A percentile compares a stretch with the other conserved stretches of the same genome.
phyloP scores from a whole-genome alignment of 768 basidiomycete species.

The Candolleomyces aberdarensis region DNA sequence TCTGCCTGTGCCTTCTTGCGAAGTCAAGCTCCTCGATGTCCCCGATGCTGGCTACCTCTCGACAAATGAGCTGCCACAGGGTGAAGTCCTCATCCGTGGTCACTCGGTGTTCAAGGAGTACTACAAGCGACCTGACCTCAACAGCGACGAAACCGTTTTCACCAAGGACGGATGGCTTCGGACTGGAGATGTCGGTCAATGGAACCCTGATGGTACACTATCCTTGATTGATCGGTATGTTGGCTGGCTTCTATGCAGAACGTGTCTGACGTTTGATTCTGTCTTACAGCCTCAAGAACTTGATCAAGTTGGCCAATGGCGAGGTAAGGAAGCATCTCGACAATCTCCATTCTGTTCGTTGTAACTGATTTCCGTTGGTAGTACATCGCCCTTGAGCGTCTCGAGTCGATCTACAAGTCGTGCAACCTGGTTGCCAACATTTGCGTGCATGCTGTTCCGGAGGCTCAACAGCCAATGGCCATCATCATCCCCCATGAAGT shows the following conservation, averaged over 20 bases:
- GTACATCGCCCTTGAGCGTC: constrained; percentile 90
- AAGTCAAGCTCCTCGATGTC: constrained; percentile 85
- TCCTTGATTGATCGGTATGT: constrained; percentile 82
- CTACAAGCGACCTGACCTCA: constrained; percentile 89
- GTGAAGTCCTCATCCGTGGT: constrained; percentile 88
- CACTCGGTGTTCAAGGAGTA: constrained; percentile 85
- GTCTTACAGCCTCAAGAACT: constrained; percentile 69
- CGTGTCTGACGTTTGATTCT: not conserved
- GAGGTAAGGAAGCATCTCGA: too few species aligned
- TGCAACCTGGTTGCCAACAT: constrained; percentile 78
- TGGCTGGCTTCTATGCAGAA: not conserved
- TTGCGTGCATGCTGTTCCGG: constrained; percentile 74
- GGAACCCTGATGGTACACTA: constrained; percentile 91
- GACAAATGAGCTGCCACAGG: constrained; percentile 69
- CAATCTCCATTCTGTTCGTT: too few species aligned
- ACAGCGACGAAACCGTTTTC: constrained; percentile 78
- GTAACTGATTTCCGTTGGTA: too few species aligned
- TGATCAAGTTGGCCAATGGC: constrained; percentile 81
- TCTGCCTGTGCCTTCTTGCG: constrained; percentile 81
- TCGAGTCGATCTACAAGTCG: constrained; percentile 85
- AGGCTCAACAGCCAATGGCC: constrained; percentile 82
- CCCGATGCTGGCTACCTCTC: constrained; percentile 83
- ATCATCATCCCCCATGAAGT: constrained; percentile 80
- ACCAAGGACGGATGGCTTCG: constrained; percentile 84
- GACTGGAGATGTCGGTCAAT: constrained; percentile 93